These are phyloP conservation scores for Hyaloscypha hepaticicola DNA, from an alignment of 495 filamentous ascomycete genomes.

Conservation along the genomic window DNA sequence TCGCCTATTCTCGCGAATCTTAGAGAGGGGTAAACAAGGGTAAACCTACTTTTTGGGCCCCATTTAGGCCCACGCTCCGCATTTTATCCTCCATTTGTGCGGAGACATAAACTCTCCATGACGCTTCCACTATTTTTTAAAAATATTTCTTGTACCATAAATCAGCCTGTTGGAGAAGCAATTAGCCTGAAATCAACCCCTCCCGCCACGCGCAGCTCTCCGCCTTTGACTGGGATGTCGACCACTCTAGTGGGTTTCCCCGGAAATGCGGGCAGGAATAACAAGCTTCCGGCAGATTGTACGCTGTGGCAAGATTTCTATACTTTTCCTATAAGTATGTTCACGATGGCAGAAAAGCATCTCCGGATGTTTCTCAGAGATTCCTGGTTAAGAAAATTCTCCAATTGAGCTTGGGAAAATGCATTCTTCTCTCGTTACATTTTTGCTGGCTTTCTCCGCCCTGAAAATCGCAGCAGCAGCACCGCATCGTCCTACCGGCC, in stretches of 20 bases:
- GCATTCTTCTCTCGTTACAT: not conserved
- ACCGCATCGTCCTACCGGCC: not conserved
- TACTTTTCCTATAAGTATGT: not conserved
- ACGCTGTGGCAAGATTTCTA: not conserved
- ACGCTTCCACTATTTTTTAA: not conserved
- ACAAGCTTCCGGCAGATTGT: not conserved
- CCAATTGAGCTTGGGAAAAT: not conserved
- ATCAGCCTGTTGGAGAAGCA: not conserved
- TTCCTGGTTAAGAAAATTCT: not conserved
- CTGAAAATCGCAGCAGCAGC: not conserved
- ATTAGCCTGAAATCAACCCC: not conserved
- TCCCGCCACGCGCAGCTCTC: not conserved
- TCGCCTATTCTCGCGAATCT: not conserved
- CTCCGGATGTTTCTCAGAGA: not conserved
- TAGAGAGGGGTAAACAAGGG: not conserved
- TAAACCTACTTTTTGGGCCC: not conserved
- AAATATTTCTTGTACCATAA: not conserved
- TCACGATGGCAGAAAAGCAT: not conserved
- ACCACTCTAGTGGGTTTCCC: not conserved
- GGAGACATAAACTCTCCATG: not conserved
- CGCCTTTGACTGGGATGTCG: not conserved
- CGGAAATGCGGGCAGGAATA: not conserved
- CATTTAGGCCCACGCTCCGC: not conserved
- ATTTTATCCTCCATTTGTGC: not conserved
- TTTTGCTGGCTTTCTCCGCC: not conserved